Percentiles rank a stretch among this genome's conserved stretches.
phyloP scores from a whole-genome alignment of 1,284 basidiomycete genomes.

The Ustilago tritici region DNA sequence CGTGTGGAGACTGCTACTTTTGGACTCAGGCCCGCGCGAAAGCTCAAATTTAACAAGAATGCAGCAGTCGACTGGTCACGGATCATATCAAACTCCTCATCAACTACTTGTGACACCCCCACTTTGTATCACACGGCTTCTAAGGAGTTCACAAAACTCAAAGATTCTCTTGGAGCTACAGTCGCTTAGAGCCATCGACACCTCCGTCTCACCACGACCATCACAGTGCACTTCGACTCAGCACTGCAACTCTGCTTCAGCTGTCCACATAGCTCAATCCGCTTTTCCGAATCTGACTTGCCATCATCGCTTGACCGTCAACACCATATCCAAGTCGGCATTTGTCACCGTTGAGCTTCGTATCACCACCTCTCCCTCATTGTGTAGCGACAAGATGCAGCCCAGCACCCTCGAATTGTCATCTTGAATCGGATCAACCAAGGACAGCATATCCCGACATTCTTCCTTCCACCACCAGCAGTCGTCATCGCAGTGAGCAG shows the following conservation, averaged over 20 bases:
- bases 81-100: slow-evolving; percentile 1
- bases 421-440: background rate
- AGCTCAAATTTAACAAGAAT: slow-evolving; percentile 8
- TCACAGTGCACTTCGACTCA: background rate
- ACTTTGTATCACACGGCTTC: background rate
- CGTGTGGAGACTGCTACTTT: background rate
- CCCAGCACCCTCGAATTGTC: background rate
- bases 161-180: background rate
- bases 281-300: background rate
- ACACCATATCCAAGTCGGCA: background rate
- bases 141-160: background rate
- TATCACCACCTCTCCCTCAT: background rate
- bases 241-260: background rate
- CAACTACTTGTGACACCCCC: background rate
- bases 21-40: slow-evolving; percentile 2
- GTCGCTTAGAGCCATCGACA: background rate
- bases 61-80: slow-evolving; percentile 5
- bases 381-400: background rate
- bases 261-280: background rate
- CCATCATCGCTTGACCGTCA: background rate
- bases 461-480: background rate
- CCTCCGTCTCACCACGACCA: background rate
- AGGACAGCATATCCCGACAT: background rate
- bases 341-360: background rate
- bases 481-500: background rate